These are phyloP conservation scores for Colletotrichum liriopes DNA, from an alignment of 2,329 filamentous ascomycete genomes.

Conservation along the genomic window DNA sequence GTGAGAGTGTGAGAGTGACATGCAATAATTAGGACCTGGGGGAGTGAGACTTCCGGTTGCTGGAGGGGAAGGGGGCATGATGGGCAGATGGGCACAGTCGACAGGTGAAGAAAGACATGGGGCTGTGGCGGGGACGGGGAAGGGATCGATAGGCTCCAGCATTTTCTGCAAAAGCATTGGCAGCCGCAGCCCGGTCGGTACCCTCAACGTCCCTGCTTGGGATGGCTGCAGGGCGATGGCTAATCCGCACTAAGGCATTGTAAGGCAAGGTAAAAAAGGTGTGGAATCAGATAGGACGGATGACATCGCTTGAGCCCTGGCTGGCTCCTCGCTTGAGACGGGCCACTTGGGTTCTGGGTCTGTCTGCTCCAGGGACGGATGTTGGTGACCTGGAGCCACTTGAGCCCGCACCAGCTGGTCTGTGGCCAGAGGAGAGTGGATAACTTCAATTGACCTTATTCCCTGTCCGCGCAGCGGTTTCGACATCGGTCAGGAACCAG, in stretches of 20 bases:
- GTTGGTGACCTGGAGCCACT: constrained; percentile 11
- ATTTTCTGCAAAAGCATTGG: constrained; percentile 43
- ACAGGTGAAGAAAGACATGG: constrained; percentile 39
- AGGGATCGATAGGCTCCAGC: constrained; percentile 51
- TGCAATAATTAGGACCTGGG: constrained; percentile 22
- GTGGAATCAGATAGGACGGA: constrained; percentile 30
- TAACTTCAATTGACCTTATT: constrained; percentile 29
- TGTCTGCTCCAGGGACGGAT: constrained; percentile 5
- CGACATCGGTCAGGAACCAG: constrained; percentile 23
- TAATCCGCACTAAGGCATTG: constrained; percentile 14
- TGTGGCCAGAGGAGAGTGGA: constrained; percentile 20
- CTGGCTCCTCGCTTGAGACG: constrained; percentile 23
- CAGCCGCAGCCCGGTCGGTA: constrained; percentile 28
- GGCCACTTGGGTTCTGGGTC: constrained; percentile 20
- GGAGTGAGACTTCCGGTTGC: constrained; percentile 18
- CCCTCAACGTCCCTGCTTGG: constrained; percentile 41
- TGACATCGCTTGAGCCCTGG: constrained; percentile 37
- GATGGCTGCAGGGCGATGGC: constrained; percentile 37
- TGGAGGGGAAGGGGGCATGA: constrained; percentile 11
- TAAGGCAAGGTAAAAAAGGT: constrained; percentile 12
- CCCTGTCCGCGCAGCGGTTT: constrained; percentile 31
- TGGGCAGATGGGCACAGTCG: constrained; percentile 32
- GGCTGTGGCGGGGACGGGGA: constrained; percentile 49
- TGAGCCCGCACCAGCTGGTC: constrained; percentile 24
- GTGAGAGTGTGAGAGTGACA: constrained; percentile 20